A percentile compares a stretch with the other conserved stretches of the same genome.
These are phyloP conservation scores for Thecaphora thlaspeos DNA, from an alignment of 1,284 basidiomycete species.

Conservation along the genomic window DNA sequence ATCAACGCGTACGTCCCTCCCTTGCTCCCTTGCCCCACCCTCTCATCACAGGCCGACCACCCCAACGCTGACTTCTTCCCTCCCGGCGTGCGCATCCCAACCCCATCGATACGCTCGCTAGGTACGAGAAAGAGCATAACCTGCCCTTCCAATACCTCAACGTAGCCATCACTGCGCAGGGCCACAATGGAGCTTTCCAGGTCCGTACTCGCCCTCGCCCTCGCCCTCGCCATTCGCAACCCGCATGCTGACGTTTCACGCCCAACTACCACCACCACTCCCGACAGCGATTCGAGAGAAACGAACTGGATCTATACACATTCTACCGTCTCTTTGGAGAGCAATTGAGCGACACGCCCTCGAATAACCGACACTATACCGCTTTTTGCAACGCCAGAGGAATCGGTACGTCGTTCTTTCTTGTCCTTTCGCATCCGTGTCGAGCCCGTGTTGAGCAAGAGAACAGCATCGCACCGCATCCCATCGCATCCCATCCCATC, in stretches of 20 bases:
- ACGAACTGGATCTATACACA: constrained; percentile 49
- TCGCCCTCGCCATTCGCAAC: too few relatives aligned
- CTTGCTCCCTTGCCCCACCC: too few relatives aligned
- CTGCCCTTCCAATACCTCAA: constrained; percentile 58
- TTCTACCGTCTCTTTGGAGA: constrained; percentile 55
- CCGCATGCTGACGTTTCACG: too few relatives aligned
- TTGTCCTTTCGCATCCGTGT: too few relatives aligned
- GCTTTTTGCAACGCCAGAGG: constrained; percentile 44
- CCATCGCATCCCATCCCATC: too few relatives aligned
- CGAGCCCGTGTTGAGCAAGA: background rate
- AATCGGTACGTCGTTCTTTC: constrained; percentile 13
- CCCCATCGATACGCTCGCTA: too few relatives aligned
- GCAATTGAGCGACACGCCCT: constrained; percentile 46
- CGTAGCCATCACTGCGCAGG: constrained; percentile 55
- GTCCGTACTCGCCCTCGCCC: constrained; percentile 12
- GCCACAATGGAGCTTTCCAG: constrained; percentile 56
- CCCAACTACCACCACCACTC: too few relatives aligned
- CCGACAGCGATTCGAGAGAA: constrained; percentile 54
- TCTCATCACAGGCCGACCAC: too few relatives aligned
- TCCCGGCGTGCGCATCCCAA: too few relatives aligned
- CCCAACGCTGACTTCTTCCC: too few relatives aligned
- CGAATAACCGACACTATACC: constrained; percentile 42
- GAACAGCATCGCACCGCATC: background rate
- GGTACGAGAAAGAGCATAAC: constrained; percentile 41
- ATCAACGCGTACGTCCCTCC: constrained; percentile 38